phyloP scores from a whole-genome alignment of 371 early-diverging fungal genomes.

The Apophysomyces trapeziformis region DNA sequence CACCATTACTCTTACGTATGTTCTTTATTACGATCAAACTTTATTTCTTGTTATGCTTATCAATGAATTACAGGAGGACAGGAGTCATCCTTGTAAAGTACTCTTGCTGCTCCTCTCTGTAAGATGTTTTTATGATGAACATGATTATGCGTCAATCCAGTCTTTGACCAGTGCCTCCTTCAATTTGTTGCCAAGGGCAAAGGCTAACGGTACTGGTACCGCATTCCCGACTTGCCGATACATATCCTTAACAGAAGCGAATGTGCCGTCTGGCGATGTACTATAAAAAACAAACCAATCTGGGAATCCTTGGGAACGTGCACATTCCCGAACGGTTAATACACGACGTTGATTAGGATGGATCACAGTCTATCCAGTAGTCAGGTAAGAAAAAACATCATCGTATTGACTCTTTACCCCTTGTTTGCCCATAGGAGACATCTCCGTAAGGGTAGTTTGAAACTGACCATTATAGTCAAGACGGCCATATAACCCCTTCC shows the following conservation, averaged over 20 bases:
- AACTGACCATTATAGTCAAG: constrained; percentile 56
- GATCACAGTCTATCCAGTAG: constrained; percentile 16
- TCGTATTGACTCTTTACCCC: constrained; percentile 31
- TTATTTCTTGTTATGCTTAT: too few species aligned
- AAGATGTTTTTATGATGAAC: too few species aligned
- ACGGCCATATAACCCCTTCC: constrained; percentile 61
- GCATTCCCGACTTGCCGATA: constrained; percentile 68
- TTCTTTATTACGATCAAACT: too few species aligned
- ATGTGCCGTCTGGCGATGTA: constrained; percentile 17
- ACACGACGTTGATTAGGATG: constrained; percentile 63
- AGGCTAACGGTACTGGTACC: constrained; percentile 62
- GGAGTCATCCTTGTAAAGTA: too few species aligned
- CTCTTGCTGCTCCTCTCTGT: too few species aligned
- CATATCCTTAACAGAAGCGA: constrained; percentile 38
- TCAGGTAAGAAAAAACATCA: too few species aligned
- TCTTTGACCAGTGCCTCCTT: constrained; percentile 45
- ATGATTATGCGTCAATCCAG: constrained; percentile 5
- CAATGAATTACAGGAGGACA: too few species aligned
- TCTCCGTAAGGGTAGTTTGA: constrained; percentile 56
- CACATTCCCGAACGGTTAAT: constrained; percentile 60
- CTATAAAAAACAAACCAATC: constrained; percentile 56
- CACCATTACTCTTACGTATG: too few species aligned
- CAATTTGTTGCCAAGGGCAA: constrained; percentile 47
- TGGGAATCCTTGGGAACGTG: constrained; percentile 36
- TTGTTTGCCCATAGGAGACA: constrained; percentile 60